Base-by-base conservation (phyloP, 108 stramenopile species). In the Cyclotella atomus region DNA sequence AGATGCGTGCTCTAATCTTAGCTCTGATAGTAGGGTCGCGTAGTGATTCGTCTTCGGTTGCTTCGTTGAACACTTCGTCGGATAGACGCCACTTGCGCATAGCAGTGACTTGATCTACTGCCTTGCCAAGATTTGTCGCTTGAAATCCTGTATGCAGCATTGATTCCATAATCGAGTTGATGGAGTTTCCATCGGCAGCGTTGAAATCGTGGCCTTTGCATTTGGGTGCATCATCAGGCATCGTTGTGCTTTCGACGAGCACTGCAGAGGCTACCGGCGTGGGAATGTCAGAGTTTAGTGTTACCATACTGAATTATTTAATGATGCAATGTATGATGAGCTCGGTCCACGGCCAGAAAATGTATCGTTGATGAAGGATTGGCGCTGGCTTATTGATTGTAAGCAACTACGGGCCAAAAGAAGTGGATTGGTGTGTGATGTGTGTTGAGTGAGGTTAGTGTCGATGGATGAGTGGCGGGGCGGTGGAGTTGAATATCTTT, bases 31-130 rank as follows among this genome's bases (percentile, higher is more conserved):
- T 54, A 12, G 33, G 53, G 36, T 88, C 83, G 47, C 72, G 52
- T 7, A 97, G 75, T 23, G 91, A 83, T 59, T 91, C 92, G 67
- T 94, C 91, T 55, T 96, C 92, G n/a, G 87, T 89, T 45, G 86
- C 86, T 30, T 89, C 87, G 33, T 86, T 85, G 59, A 88, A 87
- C 49, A 88, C 86, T 15, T 78, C 82, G 67, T 98, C 90, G 64
- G 80, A 85, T 34, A 99, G 83, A 35, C 99, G 79, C 98, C 98
- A 99, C 21, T 59, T 65, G 60, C 97, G 82, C 99, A 99, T 99
- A 41, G 94, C 76, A 29, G 88, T 82, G 24, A 99, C 91, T 77
- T 98, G 97, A 29, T 98, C 86, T 10, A 99, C 80, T 8, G 99
- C 99, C 52, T 89, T 71, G 27, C 85, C 98, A 36, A 99, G 57